Base-by-base conservation (phyloP, 495 filamentous ascomycete species). In the Poronia punctata region DNA sequence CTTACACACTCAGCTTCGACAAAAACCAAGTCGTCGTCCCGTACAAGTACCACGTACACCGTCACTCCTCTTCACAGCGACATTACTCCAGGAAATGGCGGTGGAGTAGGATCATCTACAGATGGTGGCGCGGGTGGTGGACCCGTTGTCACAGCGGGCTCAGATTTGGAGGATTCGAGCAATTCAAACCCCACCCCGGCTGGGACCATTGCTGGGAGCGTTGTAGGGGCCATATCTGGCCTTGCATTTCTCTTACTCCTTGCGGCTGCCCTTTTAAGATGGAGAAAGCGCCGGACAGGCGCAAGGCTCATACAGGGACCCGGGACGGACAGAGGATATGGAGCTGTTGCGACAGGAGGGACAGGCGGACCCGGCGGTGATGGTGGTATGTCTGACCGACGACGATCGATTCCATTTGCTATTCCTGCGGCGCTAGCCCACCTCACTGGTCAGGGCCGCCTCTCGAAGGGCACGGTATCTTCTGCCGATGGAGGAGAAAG, bases 211-310 rank as follows among this genome's bases (percentile, higher is more conserved):
- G 76, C 81, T 5, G 82, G 82, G 12, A 75, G 82, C 19, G 77
- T 86, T 8, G 65, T 84, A 6, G 82, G 82, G 16, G 73, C 77
- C 25, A 61, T 84, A 26, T 79, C 81, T 29, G 82, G 79, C 12
- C 58, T 81, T 8, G 74, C 78, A 7, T 48, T 83, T 21, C 45
- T 84, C 32, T 45, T 81, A 6, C 44, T 82, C 8, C 36, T 79
- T 29, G 50, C 76, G 0, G 64, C 83, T 27, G 66, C 68, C 45
- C 37, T 80, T 27, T 50, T 82, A 12, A 68, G 72, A 41, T 79
- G 80, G 63, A 73, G 65, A 58, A 74, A 66, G 39, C 63, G 59
- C 38, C 56, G 66, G 26, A 54, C 54, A 15, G 58, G 47, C 32
- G 38, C 51, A 43, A 54, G 54, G 45, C 49, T 50, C 7, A 49